Evolutionary conservation across 306 rosid species (phyloP), one percentile per base, ranked within the genome.

Genomic region (Vigna hirtella): DNA sequence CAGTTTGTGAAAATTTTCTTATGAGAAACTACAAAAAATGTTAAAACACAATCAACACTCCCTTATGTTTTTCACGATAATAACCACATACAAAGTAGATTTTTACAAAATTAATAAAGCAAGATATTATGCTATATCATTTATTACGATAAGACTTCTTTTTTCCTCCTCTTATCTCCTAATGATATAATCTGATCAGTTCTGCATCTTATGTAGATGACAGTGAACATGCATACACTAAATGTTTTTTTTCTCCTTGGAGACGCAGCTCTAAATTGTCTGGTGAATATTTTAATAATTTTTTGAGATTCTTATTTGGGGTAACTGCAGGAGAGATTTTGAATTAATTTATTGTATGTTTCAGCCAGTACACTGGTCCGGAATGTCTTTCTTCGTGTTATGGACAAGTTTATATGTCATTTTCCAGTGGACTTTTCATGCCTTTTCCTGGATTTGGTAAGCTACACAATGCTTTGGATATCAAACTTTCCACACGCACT

Each of bases 171-270:
- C 45, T 36, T 64, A 17, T 57, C 72, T 43, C 72, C 68, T 7
- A 67, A 24, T 81, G 53, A 47, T 70, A 51, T 56, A 55, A 20
- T 78, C 74, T 82, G 30, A 77, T 53, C 10, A 72, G 45, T 77
- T 77, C 58, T 66, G 75, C 43, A 26, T 79, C 77, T 73, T 78
- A 26, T 81, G 86, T 82, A 94, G 98, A 79, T 91, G 93, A 90
- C 90, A 7, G 85, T 87, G 72, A 86, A 77, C 86, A 62, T 90
- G 94, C 97, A 90, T 79, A 66, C 96, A 12, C 56, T 91, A 56
- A 93, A 93, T 87, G 75, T 79, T 73, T 64, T 89, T 76, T 81
- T 93, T 67, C 97, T 93, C 75, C 84, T 91, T 38, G 88, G 96
- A 18, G 98, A 91, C 8, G 70, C 96, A 61, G 87, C 89, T 78